Percentiles rank a stretch among this genome's conserved stretches.
Conservation (phyloP, 345 rosid species). For the Populus alba region DNA sequence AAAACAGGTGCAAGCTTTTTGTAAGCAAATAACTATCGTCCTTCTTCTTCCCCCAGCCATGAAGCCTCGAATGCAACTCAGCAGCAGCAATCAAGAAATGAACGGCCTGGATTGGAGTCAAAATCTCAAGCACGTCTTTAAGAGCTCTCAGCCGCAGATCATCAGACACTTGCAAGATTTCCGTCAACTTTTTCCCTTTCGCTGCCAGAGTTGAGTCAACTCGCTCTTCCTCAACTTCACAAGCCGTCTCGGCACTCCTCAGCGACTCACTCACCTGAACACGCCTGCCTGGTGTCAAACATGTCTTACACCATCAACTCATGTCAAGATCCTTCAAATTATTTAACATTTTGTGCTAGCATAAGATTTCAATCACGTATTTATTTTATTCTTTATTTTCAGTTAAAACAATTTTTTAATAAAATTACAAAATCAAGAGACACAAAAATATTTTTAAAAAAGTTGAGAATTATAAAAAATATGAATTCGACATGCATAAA, state of each 20-base stretch:
- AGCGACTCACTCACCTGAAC: slow-evolving; percentile 20
- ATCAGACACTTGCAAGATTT: slow-evolving; percentile 35
- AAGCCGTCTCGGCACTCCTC: not conserved
- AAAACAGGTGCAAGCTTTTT: too few species aligned
- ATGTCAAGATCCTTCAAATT: too few species aligned
- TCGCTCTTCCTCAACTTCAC: not conserved
- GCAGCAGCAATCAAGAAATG: slow-evolving; percentile 51
- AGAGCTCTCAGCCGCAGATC: slow-evolving; percentile 43
- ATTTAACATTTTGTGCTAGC: too few species aligned
- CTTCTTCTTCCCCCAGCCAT: slow-evolving; percentile 42
- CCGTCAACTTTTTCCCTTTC: slow-evolving; percentile 27
- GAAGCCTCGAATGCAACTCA: slow-evolving; percentile 45
- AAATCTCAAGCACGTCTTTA: slow-evolving; percentile 21
- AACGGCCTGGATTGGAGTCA: slow-evolving; percentile 38
- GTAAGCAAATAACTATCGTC: slow-evolving; percentile 3
- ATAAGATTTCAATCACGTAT: too few species aligned
- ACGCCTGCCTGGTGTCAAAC: not conserved
- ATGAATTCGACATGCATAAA: too few species aligned
- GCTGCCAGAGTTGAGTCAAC: slow-evolving; percentile 24
- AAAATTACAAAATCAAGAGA: too few species aligned
- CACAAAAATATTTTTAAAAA: too few species aligned
- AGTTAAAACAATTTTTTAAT: too few species aligned
- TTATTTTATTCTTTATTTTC: too few species aligned
- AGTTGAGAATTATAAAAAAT: too few species aligned
- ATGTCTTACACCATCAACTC: too few species aligned